Evolutionary conservation across 306 rosid genomes (phyloP).

Genomic region (Lablab purpureus): DNA sequence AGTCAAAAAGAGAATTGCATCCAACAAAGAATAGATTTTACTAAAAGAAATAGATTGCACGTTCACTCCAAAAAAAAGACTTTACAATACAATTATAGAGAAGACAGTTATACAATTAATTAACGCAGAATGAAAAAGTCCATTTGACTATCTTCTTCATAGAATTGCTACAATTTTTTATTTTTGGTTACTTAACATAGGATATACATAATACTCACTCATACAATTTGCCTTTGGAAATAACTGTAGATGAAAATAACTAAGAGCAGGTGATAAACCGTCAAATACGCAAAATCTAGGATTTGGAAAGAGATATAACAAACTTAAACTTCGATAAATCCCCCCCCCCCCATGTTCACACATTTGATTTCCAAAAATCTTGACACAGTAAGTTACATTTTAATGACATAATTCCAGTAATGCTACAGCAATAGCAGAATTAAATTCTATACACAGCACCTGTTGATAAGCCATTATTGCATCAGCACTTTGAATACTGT

Average conservation of each 20-base stretch:
- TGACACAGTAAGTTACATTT: constrained; percentile 23
- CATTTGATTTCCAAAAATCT: constrained; percentile 7
- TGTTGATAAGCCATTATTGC: constrained; percentile 97
- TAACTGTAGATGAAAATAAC: background rate
- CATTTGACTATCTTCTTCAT: background rate
- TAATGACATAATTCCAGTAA: background rate
- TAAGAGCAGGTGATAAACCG: background rate
- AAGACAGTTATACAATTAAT: background rate
- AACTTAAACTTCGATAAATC: background rate
- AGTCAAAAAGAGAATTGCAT: constrained; percentile 32
- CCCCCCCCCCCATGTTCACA: background rate
- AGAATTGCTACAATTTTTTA: background rate
- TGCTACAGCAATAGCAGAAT: constrained; percentile 26
- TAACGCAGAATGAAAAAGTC: background rate
- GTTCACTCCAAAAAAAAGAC: constrained; percentile 9
- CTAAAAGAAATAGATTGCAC: constrained; percentile 1
- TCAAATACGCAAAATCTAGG: background rate
- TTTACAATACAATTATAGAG: background rate
- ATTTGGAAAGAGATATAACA: background rate
- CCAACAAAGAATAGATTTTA: constrained; percentile 13
- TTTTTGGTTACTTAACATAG: background rate
- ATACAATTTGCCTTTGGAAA: background rate
- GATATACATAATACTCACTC: background rate
- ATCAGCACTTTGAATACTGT: constrained; percentile 98
- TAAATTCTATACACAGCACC: constrained; percentile 54